A percentile compares a stretch with the other conserved stretches of the same genome.
These are phyloP conservation scores for Trichoderma simmonsii DNA, from an alignment of 2,329 filamentous ascomycete species.

Conservation along the genomic window DNA sequence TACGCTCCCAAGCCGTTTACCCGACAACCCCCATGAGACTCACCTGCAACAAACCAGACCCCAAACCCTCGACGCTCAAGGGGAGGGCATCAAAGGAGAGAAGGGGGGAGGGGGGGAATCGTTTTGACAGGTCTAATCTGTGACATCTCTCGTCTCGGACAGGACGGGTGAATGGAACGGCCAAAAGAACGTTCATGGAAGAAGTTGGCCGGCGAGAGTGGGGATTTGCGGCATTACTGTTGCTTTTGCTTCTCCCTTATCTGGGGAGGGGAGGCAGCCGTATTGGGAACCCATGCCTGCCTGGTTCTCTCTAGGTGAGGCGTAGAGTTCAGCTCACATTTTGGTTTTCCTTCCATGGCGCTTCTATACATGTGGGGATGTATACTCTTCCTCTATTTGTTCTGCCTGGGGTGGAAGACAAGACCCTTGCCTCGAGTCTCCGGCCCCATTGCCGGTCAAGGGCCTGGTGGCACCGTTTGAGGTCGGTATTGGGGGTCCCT, in stretches of 20 bases:
- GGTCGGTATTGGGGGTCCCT: not conserved
- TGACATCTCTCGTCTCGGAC: slow-evolving; percentile 1
- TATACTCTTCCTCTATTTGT: not conserved
- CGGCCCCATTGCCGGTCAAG: slow-evolving; percentile 5
- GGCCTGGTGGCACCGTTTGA: not conserved
- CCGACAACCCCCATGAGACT: not conserved
- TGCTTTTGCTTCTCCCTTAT: not conserved
- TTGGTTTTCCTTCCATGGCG: not conserved
- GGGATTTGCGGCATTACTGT: not conserved
- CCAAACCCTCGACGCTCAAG: not conserved
- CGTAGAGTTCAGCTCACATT: slow-evolving; percentile 17
- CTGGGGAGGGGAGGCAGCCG: not conserved
- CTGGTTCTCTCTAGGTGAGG: slow-evolving; percentile 11
- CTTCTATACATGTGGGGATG: slow-evolving; percentile 16
- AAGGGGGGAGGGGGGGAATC: not conserved
- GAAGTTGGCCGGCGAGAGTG: not conserved
- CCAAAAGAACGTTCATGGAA: slow-evolving; percentile 5
- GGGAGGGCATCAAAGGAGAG: not conserved
- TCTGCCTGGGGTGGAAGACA: not conserved
- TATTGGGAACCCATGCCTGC: slow-evolving; percentile 1
- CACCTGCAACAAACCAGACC: not conserved
- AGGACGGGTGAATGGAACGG: not conserved
- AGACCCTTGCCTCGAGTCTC: not conserved
- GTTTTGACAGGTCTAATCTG: slow-evolving; percentile 1
- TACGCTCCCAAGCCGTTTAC: slow-evolving; percentile 5